phyloP scores from a whole-genome alignment of 176 grass and related monocot species.

The Oryza coarctata region DNA sequence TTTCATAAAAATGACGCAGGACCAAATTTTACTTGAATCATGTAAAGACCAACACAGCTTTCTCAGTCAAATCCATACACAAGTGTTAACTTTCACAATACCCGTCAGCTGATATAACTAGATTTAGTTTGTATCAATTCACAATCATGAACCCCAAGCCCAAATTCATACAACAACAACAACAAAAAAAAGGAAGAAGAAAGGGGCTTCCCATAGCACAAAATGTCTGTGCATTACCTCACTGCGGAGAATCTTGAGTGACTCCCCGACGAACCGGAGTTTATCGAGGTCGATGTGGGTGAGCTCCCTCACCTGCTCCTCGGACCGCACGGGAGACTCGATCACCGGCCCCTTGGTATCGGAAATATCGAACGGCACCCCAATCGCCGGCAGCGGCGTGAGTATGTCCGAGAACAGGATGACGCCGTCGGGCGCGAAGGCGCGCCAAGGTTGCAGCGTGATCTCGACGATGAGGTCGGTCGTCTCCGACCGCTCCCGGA shows the following conservation, averaged over 20 bases:
- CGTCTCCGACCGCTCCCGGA: constrained; percentile 88
- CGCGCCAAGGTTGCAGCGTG: constrained; percentile 84
- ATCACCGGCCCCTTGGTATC: constrained; percentile 86
- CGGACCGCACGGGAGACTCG: constrained; percentile 61
- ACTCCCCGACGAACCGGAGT: constrained; percentile 88
- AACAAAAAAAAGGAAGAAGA: too few species aligned
- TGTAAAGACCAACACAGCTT: neutral
- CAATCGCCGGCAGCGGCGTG: constrained; percentile 86
- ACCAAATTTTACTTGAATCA: neutral
- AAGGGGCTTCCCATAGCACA: neutral
- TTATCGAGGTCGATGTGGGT: constrained; percentile 74
- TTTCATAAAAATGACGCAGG: constrained; percentile 5
- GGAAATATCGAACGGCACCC: constrained; percentile 92
- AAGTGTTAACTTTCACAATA: neutral
- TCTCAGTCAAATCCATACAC: neutral
- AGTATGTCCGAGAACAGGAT: constrained; percentile 98
- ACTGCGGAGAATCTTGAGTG: constrained; percentile 70
- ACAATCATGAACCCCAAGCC: neutral
- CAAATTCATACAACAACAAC: neutral
- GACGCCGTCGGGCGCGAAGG: constrained; percentile 90
- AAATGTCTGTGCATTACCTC: constrained; percentile 59
- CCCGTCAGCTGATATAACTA: neutral
- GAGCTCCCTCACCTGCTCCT: constrained; percentile 67
- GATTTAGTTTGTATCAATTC: neutral
- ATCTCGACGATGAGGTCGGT: constrained; percentile 93